These are phyloP conservation scores for Eragrostis curvula DNA, from an alignment of 176 grass and related monocot species.

Conservation along the genomic window DNA sequence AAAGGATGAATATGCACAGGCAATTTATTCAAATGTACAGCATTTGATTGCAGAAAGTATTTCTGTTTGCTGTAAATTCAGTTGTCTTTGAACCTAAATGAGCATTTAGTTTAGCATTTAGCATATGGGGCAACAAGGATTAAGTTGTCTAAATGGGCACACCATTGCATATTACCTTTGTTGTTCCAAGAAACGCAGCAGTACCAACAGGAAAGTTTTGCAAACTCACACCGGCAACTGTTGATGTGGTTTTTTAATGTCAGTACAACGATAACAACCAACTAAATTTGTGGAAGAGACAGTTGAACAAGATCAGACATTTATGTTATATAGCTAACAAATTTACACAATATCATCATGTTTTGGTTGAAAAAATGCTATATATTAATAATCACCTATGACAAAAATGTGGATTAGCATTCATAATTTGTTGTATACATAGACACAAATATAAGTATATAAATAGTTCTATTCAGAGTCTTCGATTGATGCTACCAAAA, in stretches of 20 bases:
- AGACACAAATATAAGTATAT: not conserved
- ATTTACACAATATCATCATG: conserved; percentile 19
- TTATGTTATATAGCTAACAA: not conserved
- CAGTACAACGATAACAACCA: conserved; percentile 16
- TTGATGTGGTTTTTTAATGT: conserved; percentile 18
- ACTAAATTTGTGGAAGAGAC: not conserved
- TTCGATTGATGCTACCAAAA: not conserved
- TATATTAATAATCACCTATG: not conserved
- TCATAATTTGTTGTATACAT: not conserved
- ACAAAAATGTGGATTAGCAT: not conserved
- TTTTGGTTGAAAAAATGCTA: not conserved
- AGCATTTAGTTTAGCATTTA: conserved; percentile 2
- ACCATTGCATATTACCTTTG: conserved; percentile 54
- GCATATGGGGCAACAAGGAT: not conserved
- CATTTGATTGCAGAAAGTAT: not conserved
- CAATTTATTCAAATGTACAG: not conserved
- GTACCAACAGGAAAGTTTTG: conserved; percentile 85
- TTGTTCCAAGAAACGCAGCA: conserved; percentile 73
- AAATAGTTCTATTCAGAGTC: not conserved
- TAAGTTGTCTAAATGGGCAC: not conserved
- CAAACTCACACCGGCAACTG: conserved; percentile 83
- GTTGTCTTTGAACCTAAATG: not conserved
- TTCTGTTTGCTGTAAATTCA: not conserved
- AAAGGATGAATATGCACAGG: not conserved
- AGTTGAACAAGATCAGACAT: not conserved